Evolutionary conservation across 2,329 filamentous ascomycete species (phyloP).

Genomic region (Ceratocystis harringtonii): DNA sequence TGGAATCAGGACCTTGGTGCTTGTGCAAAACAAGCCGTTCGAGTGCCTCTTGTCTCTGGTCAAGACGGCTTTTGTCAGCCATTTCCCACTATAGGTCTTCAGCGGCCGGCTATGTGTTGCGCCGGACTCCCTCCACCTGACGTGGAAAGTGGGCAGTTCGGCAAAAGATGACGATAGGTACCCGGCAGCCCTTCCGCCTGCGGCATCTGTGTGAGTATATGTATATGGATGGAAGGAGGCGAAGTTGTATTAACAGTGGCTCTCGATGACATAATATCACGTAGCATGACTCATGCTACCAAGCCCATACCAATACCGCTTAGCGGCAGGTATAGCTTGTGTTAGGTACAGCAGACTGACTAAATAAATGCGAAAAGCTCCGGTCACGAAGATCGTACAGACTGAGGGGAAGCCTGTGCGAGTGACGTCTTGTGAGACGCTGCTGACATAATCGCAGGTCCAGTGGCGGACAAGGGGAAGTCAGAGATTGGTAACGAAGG

Average conservation of each 20-base stretch:
- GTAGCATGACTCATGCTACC: not conserved
- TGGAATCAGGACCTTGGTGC: not conserved
- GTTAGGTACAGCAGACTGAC: not conserved
- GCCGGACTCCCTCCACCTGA: not conserved
- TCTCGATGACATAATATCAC: not conserved
- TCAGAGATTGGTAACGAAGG: not conserved
- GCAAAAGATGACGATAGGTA: not conserved
- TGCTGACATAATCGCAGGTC: not conserved
- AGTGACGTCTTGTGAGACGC: conserved; percentile 10
- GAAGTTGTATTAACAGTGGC: not conserved
- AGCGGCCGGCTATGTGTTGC: not conserved
- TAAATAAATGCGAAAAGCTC: not conserved
- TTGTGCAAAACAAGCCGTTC: not conserved
- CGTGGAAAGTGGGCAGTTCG: not conserved
- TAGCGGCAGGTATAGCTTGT: not conserved
- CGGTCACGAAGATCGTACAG: not conserved
- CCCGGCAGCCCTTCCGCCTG: no score
- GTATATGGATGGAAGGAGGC: not conserved
- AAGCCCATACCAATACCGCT: not conserved
- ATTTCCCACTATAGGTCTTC: not conserved
- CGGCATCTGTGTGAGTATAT: not conserved
- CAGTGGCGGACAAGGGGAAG: no score
- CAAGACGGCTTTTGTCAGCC: not conserved
- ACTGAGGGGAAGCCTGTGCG: not conserved
- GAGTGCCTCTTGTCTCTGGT: not conserved